These are phyloP conservation scores for Calonectria honghensis DNA, from an alignment of 2,329 filamentous ascomycete genomes.

Conservation along the genomic window DNA sequence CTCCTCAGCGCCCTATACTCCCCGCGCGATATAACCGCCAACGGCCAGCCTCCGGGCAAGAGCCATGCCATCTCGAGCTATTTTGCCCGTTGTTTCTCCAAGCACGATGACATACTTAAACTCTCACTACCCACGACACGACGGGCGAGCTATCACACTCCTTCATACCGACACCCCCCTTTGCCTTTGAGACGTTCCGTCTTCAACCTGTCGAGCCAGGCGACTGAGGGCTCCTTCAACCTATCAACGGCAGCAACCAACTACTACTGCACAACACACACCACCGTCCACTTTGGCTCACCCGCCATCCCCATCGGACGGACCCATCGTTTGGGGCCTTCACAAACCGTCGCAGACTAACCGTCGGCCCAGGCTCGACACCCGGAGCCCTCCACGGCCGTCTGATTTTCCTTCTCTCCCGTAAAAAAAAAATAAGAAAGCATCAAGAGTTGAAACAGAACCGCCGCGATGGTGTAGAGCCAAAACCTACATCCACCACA, in stretches of 20 bases:
- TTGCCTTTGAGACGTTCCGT: slow-evolving; percentile 15
- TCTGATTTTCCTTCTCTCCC: slow-evolving; percentile 3
- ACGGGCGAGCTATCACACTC: slow-evolving; percentile 49
- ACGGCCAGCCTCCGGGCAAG: slow-evolving; percentile 9
- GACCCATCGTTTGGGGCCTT: slow-evolving; percentile 23
- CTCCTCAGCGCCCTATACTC: slow-evolving; percentile 30
- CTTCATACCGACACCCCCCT: slow-evolving; percentile 27
- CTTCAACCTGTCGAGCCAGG: slow-evolving; percentile 16
- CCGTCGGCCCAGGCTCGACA: slow-evolving; percentile 4
- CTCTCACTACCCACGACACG: slow-evolving; percentile 43
- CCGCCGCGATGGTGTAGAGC: slow-evolving; percentile 15
- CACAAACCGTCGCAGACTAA: slow-evolving; percentile 22
- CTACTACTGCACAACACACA: slow-evolving; percentile 40
- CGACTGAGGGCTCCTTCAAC: slow-evolving; percentile 27
- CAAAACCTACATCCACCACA: slow-evolving; percentile 22
- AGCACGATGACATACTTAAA: slow-evolving; percentile 38
- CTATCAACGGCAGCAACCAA: slow-evolving; percentile 21
- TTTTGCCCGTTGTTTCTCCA: slow-evolving; percentile 41
- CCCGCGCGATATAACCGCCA: slow-evolving; percentile 33
- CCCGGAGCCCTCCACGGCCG: neutral
- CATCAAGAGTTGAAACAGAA: neutral
- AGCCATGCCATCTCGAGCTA: slow-evolving; percentile 40
- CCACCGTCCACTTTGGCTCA: slow-evolving; percentile 36
- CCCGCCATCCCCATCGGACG: slow-evolving; percentile 32
- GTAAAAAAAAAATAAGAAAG: neutral